Conservation (phyloP, 2,329 filamentous ascomycete species). For the Cryoendolithus antarcticus region DNA sequence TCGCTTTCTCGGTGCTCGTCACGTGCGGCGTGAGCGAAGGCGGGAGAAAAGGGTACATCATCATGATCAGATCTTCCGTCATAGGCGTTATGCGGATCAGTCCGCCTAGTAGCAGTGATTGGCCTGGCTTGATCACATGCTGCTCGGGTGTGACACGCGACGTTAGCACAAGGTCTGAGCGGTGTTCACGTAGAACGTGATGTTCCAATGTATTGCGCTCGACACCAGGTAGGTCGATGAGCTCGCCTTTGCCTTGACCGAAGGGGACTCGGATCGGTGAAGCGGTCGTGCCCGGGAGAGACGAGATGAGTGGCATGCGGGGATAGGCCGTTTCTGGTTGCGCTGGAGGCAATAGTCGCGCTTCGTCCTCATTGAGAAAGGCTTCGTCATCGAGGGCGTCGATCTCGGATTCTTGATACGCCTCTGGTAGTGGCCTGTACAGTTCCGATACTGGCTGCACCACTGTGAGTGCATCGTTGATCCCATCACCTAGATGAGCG, state of each 20-base stretch:
- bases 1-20: conserved; percentile 68
- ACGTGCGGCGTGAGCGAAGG: conserved; percentile 52
- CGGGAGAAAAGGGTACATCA: conserved; percentile 80
- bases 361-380: conserved; percentile 15
- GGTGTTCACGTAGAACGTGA: conserved; percentile 56
- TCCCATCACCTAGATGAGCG: neutral
- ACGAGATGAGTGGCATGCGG: conserved; percentile 72
- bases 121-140: conserved; percentile 56
- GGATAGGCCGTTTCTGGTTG: conserved; percentile 65
- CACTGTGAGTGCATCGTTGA: neutral
- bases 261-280: conserved; percentile 90
- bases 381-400: conserved; percentile 9
- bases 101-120: conserved; percentile 68
- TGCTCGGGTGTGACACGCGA: conserved; percentile 62
- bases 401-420: conserved; percentile 3
- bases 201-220: conserved; percentile 60
- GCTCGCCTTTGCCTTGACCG: conserved; percentile 71
- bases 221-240: conserved; percentile 85
- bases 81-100: conserved; percentile 77
- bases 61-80: conserved; percentile 50
- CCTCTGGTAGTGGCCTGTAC: neutral
- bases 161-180: conserved; percentile 64
- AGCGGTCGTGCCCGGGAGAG: conserved; percentile 83
- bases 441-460: neutral
- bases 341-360: conserved; percentile 58